Evolutionary conservation across 2,329 filamentous ascomycete species (phyloP).

Genomic region (Botrytis pseudocinerea): DNA sequence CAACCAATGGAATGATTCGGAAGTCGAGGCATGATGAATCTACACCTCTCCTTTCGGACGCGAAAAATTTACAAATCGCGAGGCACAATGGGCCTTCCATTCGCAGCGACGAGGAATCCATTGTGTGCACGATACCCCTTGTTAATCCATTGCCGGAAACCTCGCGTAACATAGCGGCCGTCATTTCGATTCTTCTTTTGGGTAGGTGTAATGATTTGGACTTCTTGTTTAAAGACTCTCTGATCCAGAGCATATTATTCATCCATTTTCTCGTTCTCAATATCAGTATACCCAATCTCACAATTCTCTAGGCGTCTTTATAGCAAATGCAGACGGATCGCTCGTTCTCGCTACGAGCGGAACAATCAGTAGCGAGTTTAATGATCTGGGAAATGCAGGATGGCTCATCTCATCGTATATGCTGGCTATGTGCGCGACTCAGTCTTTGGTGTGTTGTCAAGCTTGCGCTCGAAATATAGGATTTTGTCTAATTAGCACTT

Average conservation of each 20-base stretch:
- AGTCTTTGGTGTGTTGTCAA: slow-evolving; percentile 49
- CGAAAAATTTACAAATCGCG: not conserved
- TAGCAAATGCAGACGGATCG: slow-evolving; percentile 62
- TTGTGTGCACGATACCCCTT: not conserved
- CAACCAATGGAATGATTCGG: no score
- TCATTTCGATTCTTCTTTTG: slow-evolving; percentile 31
- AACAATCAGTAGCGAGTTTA: slow-evolving; percentile 60
- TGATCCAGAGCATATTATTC: not conserved
- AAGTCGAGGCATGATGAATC: not conserved
- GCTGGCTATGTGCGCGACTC: slow-evolving; percentile 53
- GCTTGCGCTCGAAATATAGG: not conserved
- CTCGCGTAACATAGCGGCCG: slow-evolving; percentile 25
- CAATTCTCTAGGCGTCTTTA: slow-evolving; percentile 55
- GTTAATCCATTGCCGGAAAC: not conserved
- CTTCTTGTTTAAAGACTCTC: not conserved
- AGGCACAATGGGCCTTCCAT: not conserved
- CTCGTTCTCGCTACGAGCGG: slow-evolving; percentile 66
- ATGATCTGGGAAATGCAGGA: slow-evolving; percentile 56
- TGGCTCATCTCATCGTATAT: slow-evolving; percentile 57
- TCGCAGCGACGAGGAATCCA: not conserved
- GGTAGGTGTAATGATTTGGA: slow-evolving; percentile 25
- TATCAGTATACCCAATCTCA: not conserved
- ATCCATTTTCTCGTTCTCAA: not conserved
- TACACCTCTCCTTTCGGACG: slow-evolving; percentile 1
- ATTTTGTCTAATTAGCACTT: not conserved